Base-by-base conservation (phyloP, 2,329 filamentous ascomycete genomes). In the Clonostachys chloroleuca region DNA sequence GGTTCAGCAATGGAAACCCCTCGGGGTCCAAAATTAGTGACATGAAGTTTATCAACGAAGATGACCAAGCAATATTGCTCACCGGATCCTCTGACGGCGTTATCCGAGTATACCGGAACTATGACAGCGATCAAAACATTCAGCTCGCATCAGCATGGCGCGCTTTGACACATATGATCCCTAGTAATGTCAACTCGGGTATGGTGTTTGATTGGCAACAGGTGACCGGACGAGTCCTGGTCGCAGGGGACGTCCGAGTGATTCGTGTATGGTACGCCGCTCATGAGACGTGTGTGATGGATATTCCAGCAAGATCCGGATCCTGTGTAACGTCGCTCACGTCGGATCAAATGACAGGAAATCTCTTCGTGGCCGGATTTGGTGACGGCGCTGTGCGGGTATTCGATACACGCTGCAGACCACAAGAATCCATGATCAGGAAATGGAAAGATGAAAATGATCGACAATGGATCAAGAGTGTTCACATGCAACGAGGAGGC, bases 141-240 rank as follows among this genome's bases (percentile, higher is more conserved):
- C 88, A 95, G 67, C 80, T 99, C 33, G 91, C 95, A 4, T 91
- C 92, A 1, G 82, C 90, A 16, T 97, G 95, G 83, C 84, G 94
- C 42, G 94, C 94, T 5, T 70, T 99, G 49, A 95, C 90, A 12
- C 90, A 99, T 67, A 87, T 97, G 62, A 87, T 97, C 6, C 90
- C 92, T 5, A 95, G 89, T 64, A 96, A 92, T 59, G 87, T 92
- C 59, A 95, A 96, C 64, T 92, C 92, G 2, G 94, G 94, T 18
- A 86, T 99, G 68, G 92, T 97, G 24, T 95, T 97, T 62, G 92
- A 99, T 65, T 99, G 94, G 94, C 92, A 97, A 64, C 94, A 99
- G 69, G 92, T 95, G n/a, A 89, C 90, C 56, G 94, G 94, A 8
- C 89, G 90, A 51, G 86, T 95, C 8, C 78, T 99, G n/a, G 94